These are phyloP conservation scores for Brassica napus DNA, from an alignment of 345 rosid species.

Conservation along the genomic window DNA sequence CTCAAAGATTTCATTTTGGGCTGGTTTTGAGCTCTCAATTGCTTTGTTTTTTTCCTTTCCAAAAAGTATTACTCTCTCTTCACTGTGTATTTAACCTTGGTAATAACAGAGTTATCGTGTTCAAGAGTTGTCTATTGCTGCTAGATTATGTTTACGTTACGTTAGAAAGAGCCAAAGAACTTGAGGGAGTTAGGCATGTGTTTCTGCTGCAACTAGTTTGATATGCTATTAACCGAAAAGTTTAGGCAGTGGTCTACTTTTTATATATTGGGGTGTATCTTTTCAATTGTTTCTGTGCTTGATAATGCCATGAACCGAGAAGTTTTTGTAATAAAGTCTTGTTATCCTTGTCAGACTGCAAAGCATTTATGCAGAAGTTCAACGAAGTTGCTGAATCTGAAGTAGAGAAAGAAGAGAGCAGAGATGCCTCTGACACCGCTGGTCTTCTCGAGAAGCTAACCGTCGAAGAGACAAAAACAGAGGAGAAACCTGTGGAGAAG, in stretches of 20 bases:
- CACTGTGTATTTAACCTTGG: not conserved
- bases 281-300: not conserved
- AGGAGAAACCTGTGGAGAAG: conserved; percentile 46
- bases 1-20: not conserved
- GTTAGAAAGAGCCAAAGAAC: not conserved
- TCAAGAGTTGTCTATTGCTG: not conserved
- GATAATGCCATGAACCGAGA: not conserved
- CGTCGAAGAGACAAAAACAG: conserved; percentile 65
- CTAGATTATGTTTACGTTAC: not conserved
- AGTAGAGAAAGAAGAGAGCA: conserved; percentile 58
- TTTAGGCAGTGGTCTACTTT: not conserved
- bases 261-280: not conserved
- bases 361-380: conserved; percentile 71
- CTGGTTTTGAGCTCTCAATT: not conserved
- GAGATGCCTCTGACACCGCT: conserved; percentile 73
- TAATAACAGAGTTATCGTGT: not conserved
- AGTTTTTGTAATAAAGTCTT: not conserved
- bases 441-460: conserved; percentile 68
- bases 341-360: conserved; percentile 60
- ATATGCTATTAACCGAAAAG: not conserved
- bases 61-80: not conserved
- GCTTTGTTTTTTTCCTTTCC: not conserved
- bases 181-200: not conserved
- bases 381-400: conserved; percentile 75
- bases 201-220: not conserved